These are phyloP conservation scores for Pseudozyma hubeiensis DNA, from an alignment of 1,284 basidiomycete genomes.

Conservation along the genomic window DNA sequence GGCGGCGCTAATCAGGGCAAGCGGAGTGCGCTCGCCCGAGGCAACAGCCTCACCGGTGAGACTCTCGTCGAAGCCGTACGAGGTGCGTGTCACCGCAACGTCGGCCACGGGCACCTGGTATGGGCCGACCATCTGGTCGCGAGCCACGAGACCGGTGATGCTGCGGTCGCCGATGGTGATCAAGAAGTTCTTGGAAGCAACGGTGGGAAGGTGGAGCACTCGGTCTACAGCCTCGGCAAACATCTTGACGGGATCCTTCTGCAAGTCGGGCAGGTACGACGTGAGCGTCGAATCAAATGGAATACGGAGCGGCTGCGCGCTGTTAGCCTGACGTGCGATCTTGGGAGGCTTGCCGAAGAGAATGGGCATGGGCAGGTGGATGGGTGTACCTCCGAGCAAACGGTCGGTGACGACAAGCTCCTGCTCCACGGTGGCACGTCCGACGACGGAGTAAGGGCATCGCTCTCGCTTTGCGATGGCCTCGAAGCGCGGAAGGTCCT, in stretches of 20 bases:
- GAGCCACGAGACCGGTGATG: conserved; percentile 91
- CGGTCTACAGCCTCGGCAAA: conserved; percentile 76
- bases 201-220: conserved; percentile 88
- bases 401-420: conserved; percentile 90
- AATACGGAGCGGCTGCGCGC: conserved; percentile 72
- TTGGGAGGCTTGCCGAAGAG: conserved; percentile 96
- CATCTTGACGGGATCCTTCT: conserved; percentile 70
- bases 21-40: conserved; percentile 93
- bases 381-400: conserved; percentile 81
- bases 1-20: conserved; percentile 86
- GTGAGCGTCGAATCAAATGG: conserved; percentile 80
- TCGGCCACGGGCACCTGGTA: conserved; percentile 99
- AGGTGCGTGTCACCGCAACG: conserved; percentile 91
- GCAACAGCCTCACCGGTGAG: conserved; percentile 91
- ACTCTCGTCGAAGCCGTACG: conserved; percentile 88
- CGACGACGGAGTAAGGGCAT: conserved; percentile 92
- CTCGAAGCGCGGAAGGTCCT: conserved; percentile 74
- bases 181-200: conserved; percentile 95
- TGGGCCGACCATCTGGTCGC: conserved; percentile 99
- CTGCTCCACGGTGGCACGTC: conserved; percentile 80
- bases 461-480: conserved; percentile 86
- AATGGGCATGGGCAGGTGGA: conserved; percentile 91
- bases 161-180: conserved; percentile 97
- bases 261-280: conserved; percentile 73
- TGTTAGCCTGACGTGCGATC: conserved; percentile 82